Percentiles rank a stretch among this genome's conserved stretches.
These are phyloP conservation scores for Ogataea paradorogensis DNA, from an alignment of 805 yeast genomes.

Conservation along the genomic window DNA sequence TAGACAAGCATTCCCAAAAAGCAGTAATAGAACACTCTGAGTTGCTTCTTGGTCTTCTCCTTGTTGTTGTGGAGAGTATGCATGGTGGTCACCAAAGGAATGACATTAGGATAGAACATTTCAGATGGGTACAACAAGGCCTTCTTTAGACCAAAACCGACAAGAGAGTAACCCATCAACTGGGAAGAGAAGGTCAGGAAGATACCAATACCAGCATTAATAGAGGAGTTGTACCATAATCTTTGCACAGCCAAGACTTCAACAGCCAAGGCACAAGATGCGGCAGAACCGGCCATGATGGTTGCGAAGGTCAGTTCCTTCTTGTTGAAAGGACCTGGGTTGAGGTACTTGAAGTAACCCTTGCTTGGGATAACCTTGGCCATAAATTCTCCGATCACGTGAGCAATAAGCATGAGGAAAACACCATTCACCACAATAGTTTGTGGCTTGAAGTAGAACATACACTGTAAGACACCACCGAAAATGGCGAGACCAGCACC, in stretches of 20 bases:
- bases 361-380: constrained; percentile 28
- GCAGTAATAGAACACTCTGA: constrained; percentile 25
- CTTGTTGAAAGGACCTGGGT: constrained; percentile 43
- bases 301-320: constrained; percentile 45
- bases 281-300: constrained; percentile 34
- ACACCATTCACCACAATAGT: constrained; percentile 34
- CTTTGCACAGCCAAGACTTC: constrained; percentile 35
- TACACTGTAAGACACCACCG: constrained; percentile 35
- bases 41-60: constrained; percentile 21
- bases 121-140: constrained; percentile 25
- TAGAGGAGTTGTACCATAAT: constrained; percentile 29
- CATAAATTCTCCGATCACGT: constrained; percentile 31
- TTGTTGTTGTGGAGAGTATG: constrained; percentile 27
- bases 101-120: constrained; percentile 40
- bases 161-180: constrained; percentile 30
- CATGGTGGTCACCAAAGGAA: constrained; percentile 31
- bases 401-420: constrained; percentile 33
- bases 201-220: constrained; percentile 30
- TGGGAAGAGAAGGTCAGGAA: constrained; percentile 33
- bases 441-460: constrained; percentile 37
- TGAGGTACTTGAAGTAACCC: constrained; percentile 18
- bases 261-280: constrained; percentile 30
- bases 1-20: constrained; percentile 26
- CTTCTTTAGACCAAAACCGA: constrained; percentile 29
- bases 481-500: constrained; percentile 35